These are phyloP conservation scores for Kurtzmaniella cleridarum DNA, from an alignment of 805 yeast genomes.

Conservation along the genomic window DNA sequence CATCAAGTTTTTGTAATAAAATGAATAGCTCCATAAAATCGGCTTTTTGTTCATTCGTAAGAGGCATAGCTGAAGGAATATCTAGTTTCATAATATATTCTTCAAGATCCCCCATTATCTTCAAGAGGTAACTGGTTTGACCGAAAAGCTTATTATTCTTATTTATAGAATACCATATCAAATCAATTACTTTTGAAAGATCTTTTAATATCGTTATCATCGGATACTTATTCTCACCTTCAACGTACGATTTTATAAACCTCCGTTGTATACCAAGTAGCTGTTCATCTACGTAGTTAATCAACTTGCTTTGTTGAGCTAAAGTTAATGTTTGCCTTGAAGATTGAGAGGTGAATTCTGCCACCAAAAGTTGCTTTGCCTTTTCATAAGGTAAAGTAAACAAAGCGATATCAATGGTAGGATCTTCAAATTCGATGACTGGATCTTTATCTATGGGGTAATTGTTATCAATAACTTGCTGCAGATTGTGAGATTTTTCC, in stretches of 20 bases:
- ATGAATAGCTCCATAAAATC: conserved; percentile 15
- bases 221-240: conserved; percentile 16
- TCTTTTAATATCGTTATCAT: conserved; percentile 22
- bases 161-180: conserved; percentile 30
- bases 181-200: conserved; percentile 18
- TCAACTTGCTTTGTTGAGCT: conserved; percentile 31
- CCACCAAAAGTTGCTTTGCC: conserved; percentile 12
- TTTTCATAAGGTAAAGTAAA: conserved; percentile 27
- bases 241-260: conserved; percentile 34
- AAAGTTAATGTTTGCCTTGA: conserved; percentile 8
- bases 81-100: conserved; percentile 21
- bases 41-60: conserved; percentile 6
- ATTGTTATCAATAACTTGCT: no score
- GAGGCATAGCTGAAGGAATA: neutral
- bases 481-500: neutral
- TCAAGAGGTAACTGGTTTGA: conserved; percentile 32
- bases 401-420: conserved; percentile 3
- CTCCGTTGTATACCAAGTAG: conserved; percentile 28
- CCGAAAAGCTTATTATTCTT: conserved; percentile 21
- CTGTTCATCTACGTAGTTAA: conserved; percentile 31
- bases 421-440: conserved; percentile 1
- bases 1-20: conserved; percentile 27
- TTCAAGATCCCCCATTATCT: conserved; percentile 32
- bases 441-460: neutral
- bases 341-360: conserved; percentile 8